Conservation (phyloP, 1,284 basidiomycete genomes). For the Hemileccinum hortonii region DNA sequence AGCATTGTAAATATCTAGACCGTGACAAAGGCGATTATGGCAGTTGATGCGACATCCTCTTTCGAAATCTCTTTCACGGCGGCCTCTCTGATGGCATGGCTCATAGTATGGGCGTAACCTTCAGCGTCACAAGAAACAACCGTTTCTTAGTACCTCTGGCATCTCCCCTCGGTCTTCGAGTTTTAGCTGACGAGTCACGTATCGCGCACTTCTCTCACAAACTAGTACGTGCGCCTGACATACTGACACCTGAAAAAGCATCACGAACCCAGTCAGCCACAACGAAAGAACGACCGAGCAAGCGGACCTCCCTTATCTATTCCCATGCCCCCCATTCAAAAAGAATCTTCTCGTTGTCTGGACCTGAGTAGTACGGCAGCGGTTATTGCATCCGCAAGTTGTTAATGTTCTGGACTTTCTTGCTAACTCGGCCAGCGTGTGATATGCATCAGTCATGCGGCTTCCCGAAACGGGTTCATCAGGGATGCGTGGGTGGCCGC, state of each 20-base stretch:
- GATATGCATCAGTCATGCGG: background rate
- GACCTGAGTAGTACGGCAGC: constrained; percentile 20
- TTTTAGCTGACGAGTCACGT: background rate
- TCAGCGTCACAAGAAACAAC: background rate
- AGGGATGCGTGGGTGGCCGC: constrained; percentile 23
- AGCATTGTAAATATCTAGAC: background rate
- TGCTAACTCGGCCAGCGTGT: constrained; percentile 22
- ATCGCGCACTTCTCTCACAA: constrained; percentile 15
- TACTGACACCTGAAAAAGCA: constrained; percentile 17
- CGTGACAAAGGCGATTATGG: background rate
- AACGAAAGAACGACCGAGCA: background rate
- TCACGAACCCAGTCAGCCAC: background rate
- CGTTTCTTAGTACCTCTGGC: background rate
- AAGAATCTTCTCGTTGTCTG: constrained; percentile 16
- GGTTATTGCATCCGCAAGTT: constrained; percentile 11
- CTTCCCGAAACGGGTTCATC: background rate
- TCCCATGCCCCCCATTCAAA: constrained; percentile 21
- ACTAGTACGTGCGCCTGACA: constrained; percentile 18
- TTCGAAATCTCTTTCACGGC: too few species aligned
- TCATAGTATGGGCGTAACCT: background rate
- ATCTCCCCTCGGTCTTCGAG: background rate
- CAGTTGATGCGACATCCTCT: background rate
- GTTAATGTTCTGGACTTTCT: constrained; percentile 21
- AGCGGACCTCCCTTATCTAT: constrained; percentile 16
- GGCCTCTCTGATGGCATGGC: too few species aligned